These are phyloP conservation scores for Sporisorium graminicola DNA, from an alignment of 1,284 basidiomycete genomes.

Conservation along the genomic window DNA sequence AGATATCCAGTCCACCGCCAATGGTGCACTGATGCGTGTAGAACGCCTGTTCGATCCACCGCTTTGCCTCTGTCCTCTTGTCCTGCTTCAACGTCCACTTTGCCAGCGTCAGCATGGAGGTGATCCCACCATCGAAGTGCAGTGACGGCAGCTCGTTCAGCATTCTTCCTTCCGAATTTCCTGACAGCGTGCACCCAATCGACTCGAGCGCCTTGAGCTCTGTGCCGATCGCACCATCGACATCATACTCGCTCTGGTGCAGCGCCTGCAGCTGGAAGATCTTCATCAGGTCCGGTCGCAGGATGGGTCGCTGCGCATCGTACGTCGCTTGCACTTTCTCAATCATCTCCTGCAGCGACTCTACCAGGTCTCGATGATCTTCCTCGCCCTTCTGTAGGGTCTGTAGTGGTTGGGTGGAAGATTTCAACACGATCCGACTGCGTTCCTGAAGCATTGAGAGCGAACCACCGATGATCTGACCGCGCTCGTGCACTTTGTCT, in stretches of 20 bases:
- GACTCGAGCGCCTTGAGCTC: constrained; percentile 44
- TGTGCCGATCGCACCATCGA: constrained; percentile 19
- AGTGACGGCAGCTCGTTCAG: constrained; percentile 53
- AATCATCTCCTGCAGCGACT: constrained; percentile 49
- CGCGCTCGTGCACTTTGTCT: constrained; percentile 39
- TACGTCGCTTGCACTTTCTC: constrained; percentile 59
- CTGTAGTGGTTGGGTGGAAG: constrained; percentile 4
- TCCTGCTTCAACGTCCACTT: constrained; percentile 15
- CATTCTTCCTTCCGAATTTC: constrained; percentile 2
- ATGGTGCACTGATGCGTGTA: constrained; percentile 62
- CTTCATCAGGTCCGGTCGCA: constrained; percentile 63
- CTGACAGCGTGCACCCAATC: constrained; percentile 34
- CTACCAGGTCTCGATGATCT: constrained; percentile 56
- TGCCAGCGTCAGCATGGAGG: constrained; percentile 53
- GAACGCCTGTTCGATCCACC: constrained; percentile 56
- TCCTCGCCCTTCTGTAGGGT: constrained; percentile 27
- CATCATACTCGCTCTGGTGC: constrained; percentile 49
- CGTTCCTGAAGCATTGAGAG: constrained; percentile 60
- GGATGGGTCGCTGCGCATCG: constrained; percentile 20
- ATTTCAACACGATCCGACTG: constrained; percentile 58
- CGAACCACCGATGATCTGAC: constrained; percentile 52
- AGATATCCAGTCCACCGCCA: constrained; percentile 59
- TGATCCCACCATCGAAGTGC: constrained; percentile 60
- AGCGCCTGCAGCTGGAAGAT: constrained; percentile 48
- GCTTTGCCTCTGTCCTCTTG: constrained; percentile 14